These are phyloP conservation scores for Talaromyces sp. DNA, from an alignment of 2,329 filamentous ascomycete species.

Conservation along the genomic window DNA sequence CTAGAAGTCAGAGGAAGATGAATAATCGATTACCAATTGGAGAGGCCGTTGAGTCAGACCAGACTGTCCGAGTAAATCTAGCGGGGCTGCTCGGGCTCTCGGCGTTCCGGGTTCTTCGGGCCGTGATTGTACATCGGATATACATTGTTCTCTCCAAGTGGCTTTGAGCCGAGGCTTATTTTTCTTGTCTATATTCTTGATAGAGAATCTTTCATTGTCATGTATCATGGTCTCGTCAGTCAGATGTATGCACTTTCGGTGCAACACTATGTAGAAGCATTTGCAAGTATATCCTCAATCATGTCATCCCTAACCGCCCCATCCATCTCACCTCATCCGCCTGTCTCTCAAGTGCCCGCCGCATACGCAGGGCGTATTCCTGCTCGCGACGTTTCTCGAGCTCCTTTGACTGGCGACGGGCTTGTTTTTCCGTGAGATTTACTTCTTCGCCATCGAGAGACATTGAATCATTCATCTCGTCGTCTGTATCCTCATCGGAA, in stretches of 20 bases:
- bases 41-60: neutral
- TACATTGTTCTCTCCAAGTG: neutral
- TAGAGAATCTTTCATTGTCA: neutral
- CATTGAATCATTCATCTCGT: conserved; percentile 35
- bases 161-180: neutral
- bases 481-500: conserved; percentile 30
- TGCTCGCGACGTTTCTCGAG: conserved; percentile 34
- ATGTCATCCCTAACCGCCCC: conserved; percentile 57
- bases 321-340: conserved; percentile 76
- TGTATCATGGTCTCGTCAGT: conserved; percentile 6
- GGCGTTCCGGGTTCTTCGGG: conserved; percentile 3
- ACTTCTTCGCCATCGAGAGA: conserved; percentile 4
- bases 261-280: neutral
- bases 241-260: neutral
- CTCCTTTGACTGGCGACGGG: conserved; percentile 28
- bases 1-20: neutral
- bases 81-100: neutral
- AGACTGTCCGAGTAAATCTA: neutral
- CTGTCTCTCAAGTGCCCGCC: conserved; percentile 69
- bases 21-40: conserved; percentile 10
- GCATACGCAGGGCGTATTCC: conserved; percentile 69
- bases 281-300: neutral
- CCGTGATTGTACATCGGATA: neutral
- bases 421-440: conserved; percentile 7
- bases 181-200: too few species aligned